A percentile compares a stretch with the other conserved stretches of the same genome.
These are phyloP conservation scores for Colletotrichum sp. DNA, from an alignment of 2,329 filamentous ascomycete species.

Conservation along the genomic window DNA sequence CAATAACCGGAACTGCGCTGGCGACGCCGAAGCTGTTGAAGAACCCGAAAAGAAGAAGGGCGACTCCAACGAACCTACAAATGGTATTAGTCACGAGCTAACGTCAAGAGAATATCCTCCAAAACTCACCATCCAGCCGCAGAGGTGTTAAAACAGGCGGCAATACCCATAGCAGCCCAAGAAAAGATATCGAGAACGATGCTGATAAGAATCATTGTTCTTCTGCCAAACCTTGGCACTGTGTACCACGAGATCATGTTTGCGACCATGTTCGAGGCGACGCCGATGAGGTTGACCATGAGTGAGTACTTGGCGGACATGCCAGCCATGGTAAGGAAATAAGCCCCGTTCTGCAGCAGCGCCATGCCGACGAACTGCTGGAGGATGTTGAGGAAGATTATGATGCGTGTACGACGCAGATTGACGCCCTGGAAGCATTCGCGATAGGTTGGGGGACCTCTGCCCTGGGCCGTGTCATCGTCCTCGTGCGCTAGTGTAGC, in stretches of 20 bases:
- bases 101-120: neutral
- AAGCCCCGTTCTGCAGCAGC: neutral
- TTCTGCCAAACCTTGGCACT: neutral
- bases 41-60: neutral
- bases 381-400: neutral
- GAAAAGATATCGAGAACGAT: neutral
- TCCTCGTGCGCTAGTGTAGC: neutral
- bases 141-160: neutral
- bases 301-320: neutral
- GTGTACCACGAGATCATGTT: conserved; percentile 6
- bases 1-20: neutral
- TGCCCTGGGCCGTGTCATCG: neutral
- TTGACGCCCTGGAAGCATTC: neutral
- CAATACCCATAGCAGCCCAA: neutral
- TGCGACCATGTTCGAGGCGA: neutral
- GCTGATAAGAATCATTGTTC: neutral
- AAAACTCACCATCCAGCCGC: neutral
- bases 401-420: neutral
- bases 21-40: conserved; percentile 2
- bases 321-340: conserved; percentile 7
- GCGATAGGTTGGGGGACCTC: neutral
- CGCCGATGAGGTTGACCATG: conserved; percentile 4
- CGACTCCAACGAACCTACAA: neutral
- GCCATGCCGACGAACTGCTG: conserved; percentile 2
- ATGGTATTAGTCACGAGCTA: neutral